A percentile compares a stretch with the other conserved stretches of the same genome.
Evolutionary conservation across 1,139 yeast genomes (phyloP).

Genomic region (Nakaseomyces glabratus): DNA sequence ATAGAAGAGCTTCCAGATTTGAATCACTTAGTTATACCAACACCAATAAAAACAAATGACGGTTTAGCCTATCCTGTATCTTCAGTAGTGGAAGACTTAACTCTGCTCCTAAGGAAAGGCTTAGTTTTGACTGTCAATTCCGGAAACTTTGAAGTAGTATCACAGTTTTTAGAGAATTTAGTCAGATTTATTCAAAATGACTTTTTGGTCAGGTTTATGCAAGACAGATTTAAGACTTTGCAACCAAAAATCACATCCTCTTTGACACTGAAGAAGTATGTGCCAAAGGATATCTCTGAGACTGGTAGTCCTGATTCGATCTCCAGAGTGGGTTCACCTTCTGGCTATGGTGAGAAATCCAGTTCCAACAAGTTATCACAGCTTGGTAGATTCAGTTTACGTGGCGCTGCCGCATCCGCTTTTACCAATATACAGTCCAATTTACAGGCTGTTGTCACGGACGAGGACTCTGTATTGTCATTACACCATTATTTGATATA

Average conservation of each 20-base stretch:
- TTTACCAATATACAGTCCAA: constrained; percentile 29
- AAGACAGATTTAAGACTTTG: constrained; percentile 21
- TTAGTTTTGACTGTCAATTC: constrained; percentile 27
- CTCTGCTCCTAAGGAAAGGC: constrained; percentile 51
- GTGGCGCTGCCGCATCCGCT: constrained; percentile 28
- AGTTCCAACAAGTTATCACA: constrained; percentile 16
- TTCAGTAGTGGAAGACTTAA: constrained; percentile 79
- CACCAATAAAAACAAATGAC: constrained; percentile 37
- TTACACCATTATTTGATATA: constrained; percentile 29
- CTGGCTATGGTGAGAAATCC: constrained; percentile 7
- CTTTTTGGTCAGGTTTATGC: constrained; percentile 26
- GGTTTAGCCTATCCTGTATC: constrained; percentile 48
- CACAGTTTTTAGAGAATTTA: constrained; percentile 22
- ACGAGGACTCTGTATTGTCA: constrained; percentile 23
- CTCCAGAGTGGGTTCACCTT: constrained; percentile 5
- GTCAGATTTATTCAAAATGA: constrained; percentile 27
- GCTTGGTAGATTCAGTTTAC: constrained; percentile 24
- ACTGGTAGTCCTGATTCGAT: constrained; percentile 4
- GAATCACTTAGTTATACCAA: constrained; percentile 22
- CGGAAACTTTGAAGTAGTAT: constrained; percentile 23
- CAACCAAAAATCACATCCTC: constrained; percentile 22
- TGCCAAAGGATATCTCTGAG: constrained; percentile 11
- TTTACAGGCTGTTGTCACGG: constrained; percentile 27
- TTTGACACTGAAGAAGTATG: constrained; percentile 17
- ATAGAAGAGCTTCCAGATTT: constrained; percentile 64